Conservation (phyloP, 139 green algal species). For the Chlamydomonas sp. region DNA sequence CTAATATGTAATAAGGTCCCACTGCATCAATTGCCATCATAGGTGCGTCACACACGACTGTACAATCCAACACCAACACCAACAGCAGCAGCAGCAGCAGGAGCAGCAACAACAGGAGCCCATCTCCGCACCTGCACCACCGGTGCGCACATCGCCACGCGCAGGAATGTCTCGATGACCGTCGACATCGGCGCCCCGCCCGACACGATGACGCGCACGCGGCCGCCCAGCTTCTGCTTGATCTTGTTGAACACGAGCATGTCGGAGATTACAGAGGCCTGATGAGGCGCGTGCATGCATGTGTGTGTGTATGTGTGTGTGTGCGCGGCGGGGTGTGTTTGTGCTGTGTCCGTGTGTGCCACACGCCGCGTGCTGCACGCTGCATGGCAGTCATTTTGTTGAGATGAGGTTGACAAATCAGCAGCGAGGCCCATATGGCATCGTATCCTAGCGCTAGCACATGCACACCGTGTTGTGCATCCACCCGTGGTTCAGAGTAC, state of each 20-base stretch:
- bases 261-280: constrained; percentile 71
- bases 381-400: too few relatives aligned
- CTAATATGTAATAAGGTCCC: too few relatives aligned
- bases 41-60: too few relatives aligned
- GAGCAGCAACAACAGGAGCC: too few relatives aligned
- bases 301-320: background rate
- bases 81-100: too few relatives aligned
- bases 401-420: too few relatives aligned
- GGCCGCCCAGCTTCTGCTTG: constrained; percentile 53
- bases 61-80: too few relatives aligned
- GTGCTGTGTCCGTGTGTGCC: too few relatives aligned
- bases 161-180: constrained; percentile 58
- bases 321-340: too few relatives aligned
- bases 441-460: too few relatives aligned
- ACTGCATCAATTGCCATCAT: too few relatives aligned
- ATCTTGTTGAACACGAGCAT: constrained; percentile 72
- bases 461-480: constrained; percentile 29
- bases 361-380: background rate
- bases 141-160: constrained; percentile 45
- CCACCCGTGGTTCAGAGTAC: constrained; percentile 36
- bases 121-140: constrained; percentile 47
- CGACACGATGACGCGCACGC: constrained; percentile 53
- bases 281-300: background rate
- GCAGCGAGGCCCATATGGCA: too few relatives aligned
- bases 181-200: constrained; percentile 44